These are phyloP conservation scores for Macrotyloma uniflorum DNA, from an alignment of 306 rosid species.

Conservation along the genomic window DNA sequence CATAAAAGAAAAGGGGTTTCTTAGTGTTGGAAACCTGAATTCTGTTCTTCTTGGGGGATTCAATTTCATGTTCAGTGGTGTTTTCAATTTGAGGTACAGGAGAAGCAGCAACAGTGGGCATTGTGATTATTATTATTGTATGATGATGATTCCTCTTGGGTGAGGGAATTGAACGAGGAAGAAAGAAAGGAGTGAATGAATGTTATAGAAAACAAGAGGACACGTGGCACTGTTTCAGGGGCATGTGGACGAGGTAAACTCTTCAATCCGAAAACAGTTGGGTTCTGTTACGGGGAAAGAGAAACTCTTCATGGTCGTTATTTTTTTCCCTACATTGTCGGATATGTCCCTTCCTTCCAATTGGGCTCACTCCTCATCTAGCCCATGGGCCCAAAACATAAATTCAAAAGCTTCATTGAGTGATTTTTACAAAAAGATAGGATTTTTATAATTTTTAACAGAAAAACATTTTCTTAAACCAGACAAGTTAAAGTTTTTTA, in stretches of 20 bases:
- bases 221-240: slow-evolving; percentile 41
- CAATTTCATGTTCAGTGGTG: slow-evolving; percentile 19
- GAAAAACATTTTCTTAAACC: too few species aligned
- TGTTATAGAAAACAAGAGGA: background rate
- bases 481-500: too few species aligned
- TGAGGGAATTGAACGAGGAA: slow-evolving; percentile 13
- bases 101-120: slow-evolving; percentile 48
- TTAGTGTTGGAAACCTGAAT: slow-evolving; percentile 96
- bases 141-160: background rate
- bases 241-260: slow-evolving; percentile 27
- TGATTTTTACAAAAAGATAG: too few species aligned
- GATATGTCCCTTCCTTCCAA: slow-evolving; percentile 17
- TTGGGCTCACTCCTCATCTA: background rate
- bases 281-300: background rate
- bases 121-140: slow-evolving; percentile 18
- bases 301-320: slow-evolving; percentile 42
- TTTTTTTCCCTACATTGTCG: slow-evolving; percentile 32
- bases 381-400: too few species aligned
- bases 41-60: slow-evolving; percentile 69
- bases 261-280: background rate
- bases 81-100: slow-evolving; percentile 38
- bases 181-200: background rate
- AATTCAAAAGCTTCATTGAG: too few species aligned
- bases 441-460: too few species aligned
- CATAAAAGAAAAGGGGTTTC: slow-evolving; percentile 98